These are phyloP conservation scores for Aureobasidium sp. DNA, from an alignment of 2,329 filamentous ascomycete genomes.

Conservation along the genomic window DNA sequence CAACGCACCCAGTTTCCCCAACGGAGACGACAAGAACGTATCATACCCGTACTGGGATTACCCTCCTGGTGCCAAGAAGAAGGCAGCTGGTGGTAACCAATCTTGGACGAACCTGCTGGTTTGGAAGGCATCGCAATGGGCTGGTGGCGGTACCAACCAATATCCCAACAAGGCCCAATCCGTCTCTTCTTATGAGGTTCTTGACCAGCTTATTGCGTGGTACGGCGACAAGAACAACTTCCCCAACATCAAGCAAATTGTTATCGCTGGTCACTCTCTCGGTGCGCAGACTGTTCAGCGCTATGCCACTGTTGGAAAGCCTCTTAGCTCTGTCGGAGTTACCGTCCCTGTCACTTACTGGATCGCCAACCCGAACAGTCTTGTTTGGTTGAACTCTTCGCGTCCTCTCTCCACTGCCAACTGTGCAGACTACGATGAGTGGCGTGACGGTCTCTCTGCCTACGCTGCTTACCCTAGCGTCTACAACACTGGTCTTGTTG, in stretches of 20 bases:
- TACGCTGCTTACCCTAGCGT: constrained; percentile 24
- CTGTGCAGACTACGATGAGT: constrained; percentile 27
- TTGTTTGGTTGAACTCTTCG: constrained; percentile 24
- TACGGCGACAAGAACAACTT: constrained; percentile 25
- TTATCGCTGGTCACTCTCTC: constrained; percentile 29
- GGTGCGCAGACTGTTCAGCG: constrained; percentile 28
- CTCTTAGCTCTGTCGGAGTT: constrained; percentile 13
- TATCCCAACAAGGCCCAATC: constrained; percentile 22
- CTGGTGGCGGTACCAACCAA: constrained; percentile 26
- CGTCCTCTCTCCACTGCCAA: constrained; percentile 22
- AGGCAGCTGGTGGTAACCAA: constrained; percentile 20
- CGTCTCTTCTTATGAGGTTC: constrained; percentile 25
- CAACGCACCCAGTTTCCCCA: constrained; percentile 27
- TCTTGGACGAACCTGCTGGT: constrained; percentile 23
- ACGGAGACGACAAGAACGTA: constrained; percentile 26
- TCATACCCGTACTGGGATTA: constrained; percentile 27
- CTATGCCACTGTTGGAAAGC: constrained; percentile 25
- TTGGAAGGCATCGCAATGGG: constrained; percentile 28
- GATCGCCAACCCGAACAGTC: constrained; percentile 29
- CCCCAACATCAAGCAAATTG: constrained; percentile 29
- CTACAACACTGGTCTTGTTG: constrained; percentile 23
- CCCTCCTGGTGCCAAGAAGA: constrained; percentile 12
- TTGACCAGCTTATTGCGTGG: constrained; percentile 28
- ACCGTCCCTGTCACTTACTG: constrained; percentile 24
- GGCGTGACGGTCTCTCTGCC: constrained; percentile 26